A percentile compares a stretch with the other conserved stretches of the same genome.
These are phyloP conservation scores for Auricularia heimuer DNA, from an alignment of 768 basidiomycete genomes.

Conservation along the genomic window DNA sequence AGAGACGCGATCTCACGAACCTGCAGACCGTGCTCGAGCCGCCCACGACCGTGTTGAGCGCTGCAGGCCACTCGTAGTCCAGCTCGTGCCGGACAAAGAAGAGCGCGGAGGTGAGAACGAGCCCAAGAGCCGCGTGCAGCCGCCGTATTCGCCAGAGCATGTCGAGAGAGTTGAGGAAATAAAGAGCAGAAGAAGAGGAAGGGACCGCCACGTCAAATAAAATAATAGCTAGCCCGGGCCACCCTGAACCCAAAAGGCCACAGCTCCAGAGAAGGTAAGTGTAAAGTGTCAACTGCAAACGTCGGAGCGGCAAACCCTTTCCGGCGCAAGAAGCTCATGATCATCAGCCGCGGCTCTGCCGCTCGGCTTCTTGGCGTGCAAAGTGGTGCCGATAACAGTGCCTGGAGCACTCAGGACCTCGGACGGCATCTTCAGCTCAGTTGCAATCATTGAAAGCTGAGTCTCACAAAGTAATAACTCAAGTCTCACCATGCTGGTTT, in stretches of 20 bases:
- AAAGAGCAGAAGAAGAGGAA: neutral
- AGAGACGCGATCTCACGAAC: neutral
- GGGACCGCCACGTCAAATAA: neutral
- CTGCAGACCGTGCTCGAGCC: neutral
- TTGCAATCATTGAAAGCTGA: too few species aligned
- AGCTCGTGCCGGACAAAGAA: neutral
- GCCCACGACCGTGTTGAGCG: neutral
- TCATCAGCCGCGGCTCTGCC: neutral
- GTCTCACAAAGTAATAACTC: too few species aligned
- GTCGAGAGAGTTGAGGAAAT: neutral
- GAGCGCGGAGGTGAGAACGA: neutral
- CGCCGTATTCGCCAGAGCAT: conserved; percentile 1
- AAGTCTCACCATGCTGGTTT: too few species aligned
- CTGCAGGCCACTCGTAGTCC: neutral
- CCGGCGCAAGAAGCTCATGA: neutral
- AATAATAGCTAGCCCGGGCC: neutral
- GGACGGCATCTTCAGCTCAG: too few species aligned
- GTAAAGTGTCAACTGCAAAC: neutral
- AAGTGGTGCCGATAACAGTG: neutral
- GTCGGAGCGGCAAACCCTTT: neutral
- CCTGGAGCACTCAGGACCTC: neutral
- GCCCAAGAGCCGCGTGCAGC: neutral
- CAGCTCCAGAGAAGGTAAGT: neutral
- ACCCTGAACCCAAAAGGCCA: neutral
- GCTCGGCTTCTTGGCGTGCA: neutral